Evolutionary conservation across 305 asterid genomes (phyloP), one percentile per base, ranked within the genome.

Genomic region (Fraxinus greggii): DNA sequence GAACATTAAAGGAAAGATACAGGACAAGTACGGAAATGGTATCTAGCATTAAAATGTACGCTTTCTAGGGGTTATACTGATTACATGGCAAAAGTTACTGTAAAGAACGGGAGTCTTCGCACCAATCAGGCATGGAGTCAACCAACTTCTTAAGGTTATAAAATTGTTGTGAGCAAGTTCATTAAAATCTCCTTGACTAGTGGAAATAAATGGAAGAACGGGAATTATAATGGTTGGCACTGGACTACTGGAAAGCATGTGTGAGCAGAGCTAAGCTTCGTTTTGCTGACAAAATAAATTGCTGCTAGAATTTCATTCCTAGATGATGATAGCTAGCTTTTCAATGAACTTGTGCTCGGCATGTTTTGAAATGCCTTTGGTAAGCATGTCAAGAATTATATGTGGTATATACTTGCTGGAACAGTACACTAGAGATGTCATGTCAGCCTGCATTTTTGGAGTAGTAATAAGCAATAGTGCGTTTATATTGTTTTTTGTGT

Each of bases 81-180:
- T 70, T 70, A 56, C 70, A 29, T 40, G n/a, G 36, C 26, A 40
- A 80, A 81, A 76, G 61, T 70, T 42, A 56, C 33, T 69, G 40
- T 19, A 56, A 61, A 26, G 40, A 56, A 45, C 19, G 17, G 24
- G 61, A 54, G 79, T 38, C 73, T 54, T 48, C 56, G 15, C 28
- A 69, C 13, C 78, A 72, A 72, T 76, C 82, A 56, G 74, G 51
- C 19, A 56, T 23, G 83, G 73, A 81, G 85, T 19, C 65, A 45
- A 63, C 78, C 28, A 54, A 73, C 80, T 61, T 36, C 56, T 31
- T 13, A 59, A 75, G 36, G 36, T 31, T 42, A 21, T 38, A 31
- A 70, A 42, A 61, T 26, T 73, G 21, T 21, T 7, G 26, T 12
- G 19, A 67, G 72, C 75, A 61, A 80, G 76, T 48, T 79, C 48